These are phyloP conservation scores for Fragaria vesca DNA, from an alignment of 306 rosid species.

Conservation along the genomic window DNA sequence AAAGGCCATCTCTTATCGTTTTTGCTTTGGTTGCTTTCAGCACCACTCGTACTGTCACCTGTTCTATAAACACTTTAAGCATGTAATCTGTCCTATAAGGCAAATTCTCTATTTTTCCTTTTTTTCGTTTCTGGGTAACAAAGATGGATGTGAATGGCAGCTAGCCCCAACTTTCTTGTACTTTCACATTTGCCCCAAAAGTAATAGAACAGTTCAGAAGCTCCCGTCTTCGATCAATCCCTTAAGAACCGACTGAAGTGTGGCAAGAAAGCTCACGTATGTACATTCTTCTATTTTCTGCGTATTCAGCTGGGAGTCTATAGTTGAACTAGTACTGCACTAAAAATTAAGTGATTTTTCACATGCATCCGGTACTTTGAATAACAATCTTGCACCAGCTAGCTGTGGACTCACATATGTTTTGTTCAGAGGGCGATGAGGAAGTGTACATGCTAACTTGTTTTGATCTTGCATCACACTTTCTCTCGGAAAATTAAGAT, in stretches of 20 bases:
- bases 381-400: background rate
- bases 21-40: conserved; percentile 27
- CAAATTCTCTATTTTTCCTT: conserved; percentile 5
- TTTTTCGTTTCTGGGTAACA: conserved; percentile 3
- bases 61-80: conserved; percentile 12
- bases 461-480: background rate
- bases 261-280: background rate
- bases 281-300: background rate
- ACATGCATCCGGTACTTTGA: background rate
- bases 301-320: background rate
- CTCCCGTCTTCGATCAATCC: too few species aligned
- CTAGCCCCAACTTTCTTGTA: background rate
- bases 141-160: conserved; percentile 12
- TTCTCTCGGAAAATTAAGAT: background rate
- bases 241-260: too few species aligned
- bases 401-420: background rate
- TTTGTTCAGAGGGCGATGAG: background rate
- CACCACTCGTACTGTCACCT: conserved; percentile 25
- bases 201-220: too few species aligned
- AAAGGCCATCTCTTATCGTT: conserved; percentile 13
- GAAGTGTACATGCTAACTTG: background rate
- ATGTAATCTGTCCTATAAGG: conserved; percentile 38
- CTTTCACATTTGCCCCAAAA: background rate
- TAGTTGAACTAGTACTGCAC: background rate
- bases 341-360: background rate